A percentile compares a stretch with the other conserved stretches of the same genome.
Conservation (phyloP, 139 green algal species). For the Edaphochlamys debaryana region DNA sequence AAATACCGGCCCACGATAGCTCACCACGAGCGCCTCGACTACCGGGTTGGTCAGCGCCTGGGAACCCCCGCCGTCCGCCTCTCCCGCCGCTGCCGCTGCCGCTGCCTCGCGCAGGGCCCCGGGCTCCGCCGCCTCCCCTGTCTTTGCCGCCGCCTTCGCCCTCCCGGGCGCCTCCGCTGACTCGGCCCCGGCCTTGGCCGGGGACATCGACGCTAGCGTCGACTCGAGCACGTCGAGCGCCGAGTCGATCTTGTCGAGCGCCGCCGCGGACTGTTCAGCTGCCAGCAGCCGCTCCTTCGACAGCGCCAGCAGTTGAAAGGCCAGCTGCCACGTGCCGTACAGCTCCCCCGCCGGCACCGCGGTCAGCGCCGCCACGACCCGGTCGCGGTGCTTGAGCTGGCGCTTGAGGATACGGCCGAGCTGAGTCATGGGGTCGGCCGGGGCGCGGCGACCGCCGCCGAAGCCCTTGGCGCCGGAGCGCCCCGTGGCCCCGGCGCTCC, state of each 20-base stretch:
- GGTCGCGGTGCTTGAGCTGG: slow-evolving; percentile 21
- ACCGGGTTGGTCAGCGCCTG: neutral
- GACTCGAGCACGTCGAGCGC: slow-evolving; percentile 1
- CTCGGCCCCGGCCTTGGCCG: too few relatives aligned
- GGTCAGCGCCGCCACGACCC: neutral
- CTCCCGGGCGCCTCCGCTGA: neutral
- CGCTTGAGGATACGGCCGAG: neutral
- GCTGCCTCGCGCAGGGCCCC: too few relatives aligned
- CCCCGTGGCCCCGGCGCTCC: neutral
- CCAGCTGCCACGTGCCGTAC: neutral
- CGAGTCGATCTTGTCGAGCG: slow-evolving; percentile 7
- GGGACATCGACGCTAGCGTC: neutral
- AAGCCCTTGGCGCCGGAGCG: neutral
- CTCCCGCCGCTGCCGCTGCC: neutral
- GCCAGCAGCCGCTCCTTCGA: neutral
- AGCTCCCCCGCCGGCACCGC: neutral
- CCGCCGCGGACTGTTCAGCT: neutral
- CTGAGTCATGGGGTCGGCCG: neutral
- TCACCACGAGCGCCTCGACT: neutral
- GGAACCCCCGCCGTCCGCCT: too few relatives aligned
- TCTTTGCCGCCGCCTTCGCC: neutral
- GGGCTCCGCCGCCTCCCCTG: neutral
- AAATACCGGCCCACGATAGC: too few relatives aligned
- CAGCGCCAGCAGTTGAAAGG: neutral
- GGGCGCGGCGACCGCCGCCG: neutral